phyloP scores from a whole-genome alignment of 257 asterid species.

The Fraxinus excelsior region DNA sequence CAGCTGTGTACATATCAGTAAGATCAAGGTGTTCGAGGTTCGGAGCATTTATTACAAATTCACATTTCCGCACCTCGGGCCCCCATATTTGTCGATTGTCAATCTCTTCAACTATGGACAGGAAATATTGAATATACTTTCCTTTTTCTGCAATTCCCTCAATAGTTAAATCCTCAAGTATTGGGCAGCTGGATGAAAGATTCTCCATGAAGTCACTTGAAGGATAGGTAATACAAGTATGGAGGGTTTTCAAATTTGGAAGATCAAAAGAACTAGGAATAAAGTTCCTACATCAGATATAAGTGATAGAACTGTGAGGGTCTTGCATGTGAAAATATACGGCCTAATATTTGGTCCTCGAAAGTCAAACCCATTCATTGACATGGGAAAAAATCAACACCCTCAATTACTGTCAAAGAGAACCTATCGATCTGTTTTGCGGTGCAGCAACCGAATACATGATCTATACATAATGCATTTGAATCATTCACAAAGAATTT shows the following conservation, averaged over 20 bases:
- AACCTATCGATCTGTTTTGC: neutral
- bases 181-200: neutral
- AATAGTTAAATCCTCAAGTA: neutral
- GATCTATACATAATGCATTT: no score
- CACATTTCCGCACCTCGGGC: neutral
- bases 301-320: no score
- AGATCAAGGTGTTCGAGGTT: neutral
- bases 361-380: neutral
- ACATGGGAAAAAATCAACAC: neutral
- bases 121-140: neutral
- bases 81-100: neutral
- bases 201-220: neutral
- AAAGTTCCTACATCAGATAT: no score
- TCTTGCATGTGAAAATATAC: no score
- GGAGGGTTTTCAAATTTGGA: no score
- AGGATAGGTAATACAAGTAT: no score
- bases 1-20: no score
- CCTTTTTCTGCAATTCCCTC: neutral
- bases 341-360: no score
- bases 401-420: neutral
- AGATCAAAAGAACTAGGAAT: no score
- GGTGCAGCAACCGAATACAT: neutral
- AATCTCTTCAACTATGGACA: neutral
- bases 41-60: neutral
- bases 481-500: no score